Conservation (phyloP, 2,329 filamentous ascomycete genomes). For the Tympanopsis confertula region DNA sequence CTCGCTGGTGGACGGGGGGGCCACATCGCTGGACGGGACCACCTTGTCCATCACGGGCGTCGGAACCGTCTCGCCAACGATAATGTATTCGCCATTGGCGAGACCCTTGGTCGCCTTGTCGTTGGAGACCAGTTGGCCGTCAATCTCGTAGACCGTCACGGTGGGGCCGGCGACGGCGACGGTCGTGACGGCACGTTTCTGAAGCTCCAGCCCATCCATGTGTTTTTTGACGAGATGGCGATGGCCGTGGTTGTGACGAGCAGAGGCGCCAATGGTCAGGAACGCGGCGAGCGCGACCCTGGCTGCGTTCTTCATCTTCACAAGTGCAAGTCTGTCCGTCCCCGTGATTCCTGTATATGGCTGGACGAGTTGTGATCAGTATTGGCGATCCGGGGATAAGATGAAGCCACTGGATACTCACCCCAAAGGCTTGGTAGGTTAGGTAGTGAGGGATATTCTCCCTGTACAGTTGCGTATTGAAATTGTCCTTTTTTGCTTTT, state of each 20-base stretch:
- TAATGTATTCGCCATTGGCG: conserved; percentile 55
- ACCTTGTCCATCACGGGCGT: conserved; percentile 15
- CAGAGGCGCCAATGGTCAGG: conserved; percentile 37
- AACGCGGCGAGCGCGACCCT: conserved; percentile 37
- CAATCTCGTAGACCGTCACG: conserved; percentile 61
- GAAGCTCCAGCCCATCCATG: conserved; percentile 18
- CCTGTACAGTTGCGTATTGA: neutral
- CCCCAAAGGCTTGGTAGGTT: neutral
- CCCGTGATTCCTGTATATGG: neutral
- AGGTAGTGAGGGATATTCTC: neutral
- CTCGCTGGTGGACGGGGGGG: conserved; percentile 16
- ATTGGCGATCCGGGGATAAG: neutral
- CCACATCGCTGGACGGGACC: conserved; percentile 18
- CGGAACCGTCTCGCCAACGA: conserved; percentile 46
- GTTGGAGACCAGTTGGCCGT: conserved; percentile 47
- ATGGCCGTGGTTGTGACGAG: conserved; percentile 45
- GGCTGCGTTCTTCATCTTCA: too few relatives aligned
- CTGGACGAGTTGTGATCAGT: neutral
- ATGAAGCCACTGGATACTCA: neutral
- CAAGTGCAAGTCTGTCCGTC: neutral
- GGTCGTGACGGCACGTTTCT: conserved; percentile 26
- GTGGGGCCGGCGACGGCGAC: conserved; percentile 48
- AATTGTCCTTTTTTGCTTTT: neutral
- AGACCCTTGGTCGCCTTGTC: conserved; percentile 63
- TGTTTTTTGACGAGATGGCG: conserved; percentile 39